A percentile compares a stretch with the other conserved stretches of the same genome.
phyloP scores from a whole-genome alignment of 2,329 filamentous ascomycete genomes.

The Septoria linicola region DNA sequence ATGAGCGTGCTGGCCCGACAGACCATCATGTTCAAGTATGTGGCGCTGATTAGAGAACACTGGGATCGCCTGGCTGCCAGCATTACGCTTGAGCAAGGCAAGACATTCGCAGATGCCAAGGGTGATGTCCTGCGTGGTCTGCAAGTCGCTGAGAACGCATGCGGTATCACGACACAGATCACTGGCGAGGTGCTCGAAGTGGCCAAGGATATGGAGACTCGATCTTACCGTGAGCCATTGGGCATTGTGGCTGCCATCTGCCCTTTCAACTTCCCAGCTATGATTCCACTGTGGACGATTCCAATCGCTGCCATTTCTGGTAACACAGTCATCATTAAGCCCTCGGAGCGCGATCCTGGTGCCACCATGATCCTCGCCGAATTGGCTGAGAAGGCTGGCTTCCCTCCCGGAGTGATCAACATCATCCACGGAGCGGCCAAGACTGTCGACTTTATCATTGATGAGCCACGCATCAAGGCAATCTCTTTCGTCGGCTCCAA shows the following conservation, averaged over 20 bases:
- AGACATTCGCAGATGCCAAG: slow-evolving; percentile 79
- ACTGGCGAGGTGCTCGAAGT: slow-evolving; percentile 83
- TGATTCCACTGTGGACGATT: slow-evolving; percentile 91
- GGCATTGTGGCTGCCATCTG: slow-evolving; percentile 82
- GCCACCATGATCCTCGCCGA: slow-evolving; percentile 83
- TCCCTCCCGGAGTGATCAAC: slow-evolving; percentile 79
- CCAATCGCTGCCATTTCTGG: slow-evolving; percentile 80
- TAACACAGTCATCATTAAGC: slow-evolving; percentile 82
- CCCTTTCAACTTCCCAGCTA: slow-evolving; percentile 88
- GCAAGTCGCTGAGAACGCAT: slow-evolving; percentile 81
- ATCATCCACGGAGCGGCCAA: slow-evolving; percentile 77
- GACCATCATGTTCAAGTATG: slow-evolving; percentile 86
- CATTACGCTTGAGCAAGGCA: slow-evolving; percentile 85
- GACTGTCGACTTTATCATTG: slow-evolving; percentile 82
- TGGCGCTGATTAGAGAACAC: slow-evolving; percentile 74
- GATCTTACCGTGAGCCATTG: slow-evolving; percentile 76
- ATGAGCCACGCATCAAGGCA: slow-evolving; percentile 81
- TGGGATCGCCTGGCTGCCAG: slow-evolving; percentile 81
- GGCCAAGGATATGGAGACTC: slow-evolving; percentile 85
- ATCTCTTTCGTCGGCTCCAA: slow-evolving; percentile 84
- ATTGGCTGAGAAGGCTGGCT: slow-evolving; percentile 74
- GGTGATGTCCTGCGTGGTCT: slow-evolving; percentile 79
- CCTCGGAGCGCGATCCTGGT: slow-evolving; percentile 80
- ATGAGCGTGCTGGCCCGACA: slow-evolving; percentile 73
- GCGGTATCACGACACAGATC: slow-evolving; percentile 75